Percentiles rank a stretch among this genome's conserved stretches.
phyloP scores from a whole-genome alignment of 495 filamentous ascomycete species.

The Emericellopsis terricola region DNA sequence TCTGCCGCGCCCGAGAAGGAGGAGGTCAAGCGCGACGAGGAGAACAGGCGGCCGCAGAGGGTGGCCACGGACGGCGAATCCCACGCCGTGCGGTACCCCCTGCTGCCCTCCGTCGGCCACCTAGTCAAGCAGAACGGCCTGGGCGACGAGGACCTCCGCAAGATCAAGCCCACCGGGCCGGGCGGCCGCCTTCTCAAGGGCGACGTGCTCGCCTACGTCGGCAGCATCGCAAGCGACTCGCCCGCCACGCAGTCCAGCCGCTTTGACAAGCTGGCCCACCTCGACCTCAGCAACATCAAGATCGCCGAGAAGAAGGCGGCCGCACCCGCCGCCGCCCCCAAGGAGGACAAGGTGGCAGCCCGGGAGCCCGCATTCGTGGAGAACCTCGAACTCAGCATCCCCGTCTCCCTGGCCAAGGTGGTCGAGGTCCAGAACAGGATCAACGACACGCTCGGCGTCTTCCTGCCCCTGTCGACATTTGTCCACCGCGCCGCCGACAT shows the following conservation, averaged over 20 bases:
- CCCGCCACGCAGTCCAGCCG: conserved; percentile 48
- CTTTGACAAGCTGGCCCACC: conserved; percentile 56
- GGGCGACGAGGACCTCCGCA: conserved; percentile 47
- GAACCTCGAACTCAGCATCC: conserved; percentile 40
- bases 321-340: background rate
- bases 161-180: conserved; percentile 76
- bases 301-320: conserved; percentile 34
- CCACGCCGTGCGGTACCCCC: conserved; percentile 43
- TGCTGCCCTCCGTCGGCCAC: conserved; percentile 71
- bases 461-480: conserved; percentile 72
- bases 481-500: conserved; percentile 64
- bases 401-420: conserved; percentile 62
- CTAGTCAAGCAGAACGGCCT: conserved; percentile 64
- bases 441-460: conserved; percentile 53
- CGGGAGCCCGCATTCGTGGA: conserved; percentile 19
- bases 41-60: conserved; percentile 5
- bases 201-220: conserved; percentile 83
- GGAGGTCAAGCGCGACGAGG: conserved; percentile 3
- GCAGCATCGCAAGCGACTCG: conserved; percentile 48
- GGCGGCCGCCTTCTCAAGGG: conserved; percentile 85
- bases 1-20: background rate
- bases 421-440: conserved; percentile 64
- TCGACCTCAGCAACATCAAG: conserved; percentile 94
- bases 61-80: conserved; percentile 31
- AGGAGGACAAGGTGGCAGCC: conserved; percentile 21